These are phyloP conservation scores for Apiospora malaysiana DNA, from an alignment of 2,329 filamentous ascomycete genomes.

Conservation along the genomic window DNA sequence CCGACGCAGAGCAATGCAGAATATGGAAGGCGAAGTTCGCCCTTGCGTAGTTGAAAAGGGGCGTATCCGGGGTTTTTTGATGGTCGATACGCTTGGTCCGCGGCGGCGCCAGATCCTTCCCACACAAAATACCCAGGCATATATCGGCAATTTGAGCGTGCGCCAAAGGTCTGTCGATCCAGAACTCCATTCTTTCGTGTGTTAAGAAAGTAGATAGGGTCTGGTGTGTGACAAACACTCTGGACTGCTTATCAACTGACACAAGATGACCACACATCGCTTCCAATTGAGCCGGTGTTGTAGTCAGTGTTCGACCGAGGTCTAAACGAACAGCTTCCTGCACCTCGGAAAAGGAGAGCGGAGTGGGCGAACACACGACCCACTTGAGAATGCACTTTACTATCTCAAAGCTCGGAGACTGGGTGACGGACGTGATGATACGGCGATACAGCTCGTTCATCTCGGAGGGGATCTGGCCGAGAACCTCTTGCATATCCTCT, in stretches of 20 bases:
- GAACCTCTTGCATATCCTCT: slow-evolving; percentile 32
- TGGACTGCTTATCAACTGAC: slow-evolving; percentile 11
- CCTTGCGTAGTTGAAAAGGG: slow-evolving; percentile 34
- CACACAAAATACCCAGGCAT: neutral
- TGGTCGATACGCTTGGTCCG: neutral
- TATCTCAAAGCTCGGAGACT: slow-evolving; percentile 26
- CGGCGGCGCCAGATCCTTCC: neutral
- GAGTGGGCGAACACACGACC: slow-evolving; percentile 21
- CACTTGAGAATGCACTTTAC: slow-evolving; percentile 27
- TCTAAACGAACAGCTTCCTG: slow-evolving; percentile 22
- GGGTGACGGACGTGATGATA: slow-evolving; percentile 29
- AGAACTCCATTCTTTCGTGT: slow-evolving; percentile 1
- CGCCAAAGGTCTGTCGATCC: slow-evolving; percentile 18
- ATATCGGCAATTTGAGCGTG: slow-evolving; percentile 21
- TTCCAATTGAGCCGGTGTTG: neutral
- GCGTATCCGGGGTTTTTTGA: slow-evolving; percentile 21
- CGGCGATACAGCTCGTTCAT: slow-evolving; percentile 34
- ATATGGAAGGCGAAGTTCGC: slow-evolving; percentile 36
- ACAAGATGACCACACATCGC: slow-evolving; percentile 22
- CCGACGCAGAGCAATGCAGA: slow-evolving; percentile 28
- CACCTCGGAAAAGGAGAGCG: slow-evolving; percentile 9
- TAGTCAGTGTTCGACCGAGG: slow-evolving; percentile 21
- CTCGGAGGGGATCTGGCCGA: slow-evolving; percentile 32
- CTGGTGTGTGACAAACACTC: slow-evolving; percentile 21
- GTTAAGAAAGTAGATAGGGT: slow-evolving; percentile 22